Percentiles rank a stretch among this genome's conserved stretches.
Conservation (phyloP, 305 asterid genomes). For the Fraxinus nigra region DNA sequence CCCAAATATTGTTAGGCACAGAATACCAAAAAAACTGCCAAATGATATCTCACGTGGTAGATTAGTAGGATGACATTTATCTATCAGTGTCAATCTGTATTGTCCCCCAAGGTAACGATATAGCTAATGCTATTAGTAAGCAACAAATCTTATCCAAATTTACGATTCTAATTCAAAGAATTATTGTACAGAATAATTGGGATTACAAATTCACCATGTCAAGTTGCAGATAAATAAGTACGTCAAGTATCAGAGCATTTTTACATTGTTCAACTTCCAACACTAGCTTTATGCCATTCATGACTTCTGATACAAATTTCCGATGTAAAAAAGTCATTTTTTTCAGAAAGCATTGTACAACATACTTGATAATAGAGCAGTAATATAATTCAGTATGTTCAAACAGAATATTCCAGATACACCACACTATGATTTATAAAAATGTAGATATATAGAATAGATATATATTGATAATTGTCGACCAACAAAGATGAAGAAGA, state of each 20-base stretch:
- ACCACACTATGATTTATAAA: background rate
- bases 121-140: background rate
- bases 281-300: background rate
- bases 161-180: background rate
- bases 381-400: background rate
- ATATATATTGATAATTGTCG: background rate
- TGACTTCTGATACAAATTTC: background rate
- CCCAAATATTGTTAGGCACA: background rate
- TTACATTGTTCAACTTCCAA: background rate
- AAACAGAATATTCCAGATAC: slow-evolving; percentile 11
- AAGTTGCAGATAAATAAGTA: background rate
- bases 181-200: background rate
- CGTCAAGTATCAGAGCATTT: background rate
- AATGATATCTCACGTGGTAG: background rate
- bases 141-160: background rate
- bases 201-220: background rate
- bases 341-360: background rate
- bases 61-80: background rate
- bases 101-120: background rate
- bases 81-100: background rate
- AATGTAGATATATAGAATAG: background rate
- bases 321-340: background rate
- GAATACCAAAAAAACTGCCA: background rate
- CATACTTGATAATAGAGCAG: background rate
- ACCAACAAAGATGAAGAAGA: slow-evolving; percentile 16